Evolutionary conservation across 768 basidiomycete species (phyloP), one percentile per base, ranked within the genome.

Genomic region (Calocera viscosa): DNA sequence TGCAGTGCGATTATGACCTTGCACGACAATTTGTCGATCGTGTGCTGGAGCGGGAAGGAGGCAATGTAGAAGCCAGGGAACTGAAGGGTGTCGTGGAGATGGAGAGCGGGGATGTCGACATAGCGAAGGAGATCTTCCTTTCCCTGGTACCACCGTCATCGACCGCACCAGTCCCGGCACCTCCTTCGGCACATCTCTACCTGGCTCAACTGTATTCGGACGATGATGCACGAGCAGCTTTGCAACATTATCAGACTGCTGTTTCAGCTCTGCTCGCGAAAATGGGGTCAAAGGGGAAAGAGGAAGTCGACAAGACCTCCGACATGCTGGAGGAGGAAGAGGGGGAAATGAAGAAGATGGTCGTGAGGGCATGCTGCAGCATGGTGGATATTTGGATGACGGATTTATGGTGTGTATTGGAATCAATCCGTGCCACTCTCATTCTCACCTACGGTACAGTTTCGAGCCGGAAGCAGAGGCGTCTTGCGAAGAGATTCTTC

Each of bases 361-460:
- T 88, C 66, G 86, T 93, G 12, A 81, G 88, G 41, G 91, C 90
- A 8, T 81, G 94, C 24, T 82, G 93, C 33, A 89, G 88, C 8
- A 93, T 94, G 82, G 88, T 94, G 28, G 94, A 95, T 74, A 89
- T 94, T 17, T 96, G 93, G 93, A 95, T 96, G 92, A 90, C 94
- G 70, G 91, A 94, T 80, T 79, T 95, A 64, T 94, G 93, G 93
- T 88, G 72, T 64, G 84, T 73, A 34, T 40, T 35, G 19, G 2
- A 8, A 11, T 47, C 39, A 19, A 30, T 8, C 16, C 16, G 5
- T 5, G 30, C 11, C 64, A 19, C 26, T 67, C 34, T 26, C 19
- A 67, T 33, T 40, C 8, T 24, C 49, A 14, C n/a, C 30, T 40
- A 8, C 12, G 16, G 16, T 34, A 0, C 67, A 95, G 93, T 74